Conservation (phyloP, 2,329 filamentous ascomycete genomes). For the Pyricularia sp. region DNA sequence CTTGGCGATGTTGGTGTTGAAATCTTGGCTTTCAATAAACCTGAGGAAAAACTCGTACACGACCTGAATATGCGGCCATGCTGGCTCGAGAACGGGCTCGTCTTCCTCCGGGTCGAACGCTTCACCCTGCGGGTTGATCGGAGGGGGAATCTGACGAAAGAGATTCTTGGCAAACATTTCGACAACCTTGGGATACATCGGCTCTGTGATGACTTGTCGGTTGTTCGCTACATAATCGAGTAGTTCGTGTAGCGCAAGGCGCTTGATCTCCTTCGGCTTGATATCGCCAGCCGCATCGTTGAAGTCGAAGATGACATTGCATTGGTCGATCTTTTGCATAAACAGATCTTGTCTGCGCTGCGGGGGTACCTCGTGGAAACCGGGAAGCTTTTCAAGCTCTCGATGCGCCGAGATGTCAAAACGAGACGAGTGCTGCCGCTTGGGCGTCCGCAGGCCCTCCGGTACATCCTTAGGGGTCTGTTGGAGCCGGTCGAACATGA, state of each 20-base stretch:
- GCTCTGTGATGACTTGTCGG: conserved; percentile 93
- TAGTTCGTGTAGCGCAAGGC: conserved; percentile 85
- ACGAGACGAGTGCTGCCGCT: conserved; percentile 90
- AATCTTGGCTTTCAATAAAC: conserved; percentile 98
- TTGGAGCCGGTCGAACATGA: conserved; percentile 79
- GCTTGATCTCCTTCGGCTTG: conserved; percentile 99
- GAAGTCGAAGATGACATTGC: conserved; percentile 99
- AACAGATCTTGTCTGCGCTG: conserved; percentile 92
- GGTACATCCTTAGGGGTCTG: conserved; percentile 94
- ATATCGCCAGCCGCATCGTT: conserved; percentile 96
- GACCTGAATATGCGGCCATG: conserved; percentile 98
- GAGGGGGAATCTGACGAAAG: conserved; percentile 91
- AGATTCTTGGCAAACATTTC: conserved; percentile 99
- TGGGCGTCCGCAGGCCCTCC: conserved; percentile 87
- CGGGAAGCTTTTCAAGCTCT: conserved; percentile 91
- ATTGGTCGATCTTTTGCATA: conserved; percentile 99
- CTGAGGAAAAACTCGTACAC: conserved; percentile 98
- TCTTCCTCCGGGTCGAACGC: conserved; percentile 98
- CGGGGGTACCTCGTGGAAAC: conserved; percentile 93
- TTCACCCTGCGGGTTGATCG: conserved; percentile 94
- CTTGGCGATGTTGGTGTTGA: conserved; percentile 99
- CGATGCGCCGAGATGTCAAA: conserved; percentile 97
- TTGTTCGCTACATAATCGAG: conserved; percentile 98
- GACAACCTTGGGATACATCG: conserved; percentile 96
- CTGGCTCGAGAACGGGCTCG: conserved; percentile 92